Conservation (phyloP, 352 stramenopile genomes). For the Globisporangium acanthophoron region DNA sequence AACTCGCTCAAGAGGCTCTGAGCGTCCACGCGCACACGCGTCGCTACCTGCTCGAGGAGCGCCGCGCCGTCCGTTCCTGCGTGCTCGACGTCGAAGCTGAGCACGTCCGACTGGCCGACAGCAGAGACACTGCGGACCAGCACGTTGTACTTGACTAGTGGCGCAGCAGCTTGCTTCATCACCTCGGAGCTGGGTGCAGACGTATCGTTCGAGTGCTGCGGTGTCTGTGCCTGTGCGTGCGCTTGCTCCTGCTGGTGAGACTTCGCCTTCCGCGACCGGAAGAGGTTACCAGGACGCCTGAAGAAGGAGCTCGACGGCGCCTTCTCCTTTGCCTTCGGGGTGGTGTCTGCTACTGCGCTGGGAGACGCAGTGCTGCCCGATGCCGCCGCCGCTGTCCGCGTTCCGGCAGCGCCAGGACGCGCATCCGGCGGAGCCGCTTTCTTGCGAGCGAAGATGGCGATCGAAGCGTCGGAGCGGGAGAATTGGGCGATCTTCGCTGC, state of each 20-base stretch:
- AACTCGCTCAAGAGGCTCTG: constrained; percentile 14
- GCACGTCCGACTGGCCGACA: neutral
- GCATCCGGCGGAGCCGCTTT: neutral
- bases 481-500: constrained; percentile 35
- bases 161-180: neutral
- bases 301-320: constrained; percentile 19
- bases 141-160: constrained; percentile 7
- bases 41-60: constrained; percentile 1
- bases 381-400: neutral
- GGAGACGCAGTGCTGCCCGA: neutral
- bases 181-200: neutral
- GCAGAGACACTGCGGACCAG: constrained; percentile 6
- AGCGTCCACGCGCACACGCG: neutral
- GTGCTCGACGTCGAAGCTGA: constrained; percentile 13
- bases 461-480: constrained; percentile 5
- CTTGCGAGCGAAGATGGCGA: constrained; percentile 16
- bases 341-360: neutral
- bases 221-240: neutral
- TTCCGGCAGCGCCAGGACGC: neutral
- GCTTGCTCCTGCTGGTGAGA: constrained; percentile 7
- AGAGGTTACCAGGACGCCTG: constrained; percentile 18
- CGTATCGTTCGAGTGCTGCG: neutral
- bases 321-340: neutral
- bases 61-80: neutral
- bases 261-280: constrained; percentile 16